Conservation (phyloP, 2,329 filamentous ascomycete species). For the Reticulascus tulasneorum region DNA sequence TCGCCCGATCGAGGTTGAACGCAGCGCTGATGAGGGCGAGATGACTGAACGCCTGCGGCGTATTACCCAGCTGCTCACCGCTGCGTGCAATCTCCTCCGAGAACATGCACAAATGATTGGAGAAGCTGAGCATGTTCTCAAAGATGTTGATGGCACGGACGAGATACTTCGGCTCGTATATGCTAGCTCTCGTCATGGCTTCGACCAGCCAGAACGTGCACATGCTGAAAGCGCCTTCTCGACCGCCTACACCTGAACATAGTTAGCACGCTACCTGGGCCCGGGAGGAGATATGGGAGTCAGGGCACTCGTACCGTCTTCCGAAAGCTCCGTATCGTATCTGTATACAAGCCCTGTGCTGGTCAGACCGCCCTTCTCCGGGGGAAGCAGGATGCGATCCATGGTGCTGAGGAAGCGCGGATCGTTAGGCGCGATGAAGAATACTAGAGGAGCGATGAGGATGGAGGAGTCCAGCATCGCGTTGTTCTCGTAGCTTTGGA, state of each 20-base stretch:
- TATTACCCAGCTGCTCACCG: conserved; percentile 76
- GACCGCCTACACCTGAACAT: conserved; percentile 61
- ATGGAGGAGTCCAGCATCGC: conserved; percentile 71
- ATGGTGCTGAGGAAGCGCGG: conserved; percentile 70
- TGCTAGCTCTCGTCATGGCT: conserved; percentile 65
- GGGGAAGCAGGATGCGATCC: conserved; percentile 65
- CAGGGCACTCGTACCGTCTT: conserved; percentile 59
- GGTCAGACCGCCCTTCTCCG: conserved; percentile 71
- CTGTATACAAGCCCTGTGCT: conserved; percentile 72
- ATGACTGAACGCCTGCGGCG: conserved; percentile 75
- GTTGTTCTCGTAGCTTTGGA: conserved; percentile 71
- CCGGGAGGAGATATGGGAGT: background rate
- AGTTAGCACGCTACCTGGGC: background rate
- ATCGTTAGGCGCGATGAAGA: conserved; percentile 75
- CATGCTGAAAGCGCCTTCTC: conserved; percentile 76
- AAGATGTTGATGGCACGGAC: conserved; percentile 63
- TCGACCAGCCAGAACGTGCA: conserved; percentile 82
- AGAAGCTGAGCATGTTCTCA: conserved; percentile 73
- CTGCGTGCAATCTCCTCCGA: conserved; percentile 72
- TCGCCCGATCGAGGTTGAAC: conserved; percentile 65
- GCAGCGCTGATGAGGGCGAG: conserved; percentile 72
- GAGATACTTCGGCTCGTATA: conserved; percentile 63
- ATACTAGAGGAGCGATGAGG: conserved; percentile 72
- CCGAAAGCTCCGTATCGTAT: conserved; percentile 64
- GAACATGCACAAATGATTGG: conserved; percentile 75